Evolutionary conservation across 148 eudicot species (phyloP).

Genomic region (Persicaria maculosa): DNA sequence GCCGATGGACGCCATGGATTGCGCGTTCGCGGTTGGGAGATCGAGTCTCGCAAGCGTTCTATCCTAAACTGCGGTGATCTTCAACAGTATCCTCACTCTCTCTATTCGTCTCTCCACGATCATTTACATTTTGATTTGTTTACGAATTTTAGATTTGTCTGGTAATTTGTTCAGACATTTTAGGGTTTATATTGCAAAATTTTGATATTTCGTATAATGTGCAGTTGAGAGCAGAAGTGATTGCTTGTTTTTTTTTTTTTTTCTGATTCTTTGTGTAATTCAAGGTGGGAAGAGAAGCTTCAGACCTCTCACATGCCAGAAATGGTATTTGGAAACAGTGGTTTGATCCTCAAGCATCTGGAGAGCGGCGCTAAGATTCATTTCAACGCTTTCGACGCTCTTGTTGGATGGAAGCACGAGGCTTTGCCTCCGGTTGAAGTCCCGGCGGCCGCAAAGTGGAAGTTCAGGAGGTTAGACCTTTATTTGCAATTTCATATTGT

Average conservation of each 20-base stretch:
- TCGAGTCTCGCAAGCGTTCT: slow-evolving; percentile 58
- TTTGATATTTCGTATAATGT: background rate
- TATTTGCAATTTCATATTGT: background rate
- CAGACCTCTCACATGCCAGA: slow-evolving; percentile 87
- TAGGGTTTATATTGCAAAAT: slow-evolving; percentile 9
- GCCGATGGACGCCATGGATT: slow-evolving; percentile 64
- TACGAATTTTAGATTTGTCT: background rate
- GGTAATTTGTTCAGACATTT: background rate
- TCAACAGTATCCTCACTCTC: slow-evolving; percentile 36
- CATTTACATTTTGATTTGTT: background rate
- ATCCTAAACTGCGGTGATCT: slow-evolving; percentile 55
- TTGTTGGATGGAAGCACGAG: slow-evolving; percentile 80
- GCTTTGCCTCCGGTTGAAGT: slow-evolving; percentile 93
- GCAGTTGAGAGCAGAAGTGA: background rate
- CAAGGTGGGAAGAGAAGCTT: slow-evolving; percentile 94
- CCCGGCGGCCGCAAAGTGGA: slow-evolving; percentile 97
- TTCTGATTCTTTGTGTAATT: slow-evolving; percentile 6
- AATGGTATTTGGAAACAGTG: slow-evolving; percentile 86
- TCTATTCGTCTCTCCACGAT: slow-evolving; percentile 13
- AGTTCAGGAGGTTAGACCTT: slow-evolving; percentile 59
- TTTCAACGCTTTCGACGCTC: slow-evolving; percentile 87
- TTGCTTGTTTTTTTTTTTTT: background rate
- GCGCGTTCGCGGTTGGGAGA: slow-evolving; percentile 78
- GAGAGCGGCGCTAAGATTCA: slow-evolving; percentile 57
- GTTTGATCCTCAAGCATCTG: slow-evolving; percentile 63